Conservation (phyloP, 2,329 filamentous ascomycete genomes). For the Cladosporium phlei region DNA sequence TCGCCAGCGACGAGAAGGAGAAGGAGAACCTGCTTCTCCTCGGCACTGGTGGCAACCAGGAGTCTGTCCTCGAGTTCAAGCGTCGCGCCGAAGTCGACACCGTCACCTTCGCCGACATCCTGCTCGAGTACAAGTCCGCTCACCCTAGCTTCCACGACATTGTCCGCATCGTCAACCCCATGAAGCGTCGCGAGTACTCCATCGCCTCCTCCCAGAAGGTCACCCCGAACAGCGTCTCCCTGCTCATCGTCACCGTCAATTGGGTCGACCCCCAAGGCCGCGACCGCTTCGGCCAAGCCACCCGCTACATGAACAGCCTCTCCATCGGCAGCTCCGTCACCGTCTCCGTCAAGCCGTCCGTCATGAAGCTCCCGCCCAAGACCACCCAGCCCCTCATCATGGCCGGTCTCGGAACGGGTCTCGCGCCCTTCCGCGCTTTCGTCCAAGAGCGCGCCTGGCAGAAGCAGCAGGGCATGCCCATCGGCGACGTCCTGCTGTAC, state of each 20-base stretch:
- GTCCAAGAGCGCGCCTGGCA: slow-evolving; percentile 97
- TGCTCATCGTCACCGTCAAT: slow-evolving; percentile 96
- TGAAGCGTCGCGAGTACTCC: slow-evolving; percentile 98
- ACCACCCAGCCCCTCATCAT: slow-evolving; percentile 94
- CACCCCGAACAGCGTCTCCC: slow-evolving; percentile 78
- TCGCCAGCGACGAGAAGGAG: slow-evolving; percentile 76
- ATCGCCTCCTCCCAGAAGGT: slow-evolving; percentile 97
- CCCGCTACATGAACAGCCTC: slow-evolving; percentile 77
- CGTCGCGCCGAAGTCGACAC: slow-evolving; percentile 85
- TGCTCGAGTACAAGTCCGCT: slow-evolving; percentile 85
- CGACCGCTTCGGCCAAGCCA: slow-evolving; percentile 87
- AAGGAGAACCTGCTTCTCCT: slow-evolving; percentile 74
- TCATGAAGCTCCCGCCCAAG: slow-evolving; percentile 93
- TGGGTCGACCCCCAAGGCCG: slow-evolving; percentile 88
- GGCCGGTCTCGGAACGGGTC: slow-evolving; percentile 95
- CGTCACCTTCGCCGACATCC: slow-evolving; percentile 81
- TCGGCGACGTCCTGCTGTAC: slow-evolving; percentile 89
- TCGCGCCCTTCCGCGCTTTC: slow-evolving; percentile 98
- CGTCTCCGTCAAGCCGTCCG: slow-evolving; percentile 92
- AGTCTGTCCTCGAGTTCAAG: slow-evolving; percentile 88
- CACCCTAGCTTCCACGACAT: slow-evolving; percentile 86
- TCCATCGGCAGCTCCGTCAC: slow-evolving; percentile 73
- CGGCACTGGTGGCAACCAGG: slow-evolving; percentile 56
- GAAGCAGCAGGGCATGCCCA: slow-evolving; percentile 93
- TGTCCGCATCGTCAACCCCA: slow-evolving; percentile 76